Conservation (phyloP, 352 stramenopile species). For the Thalassiosira exigua region DNA sequence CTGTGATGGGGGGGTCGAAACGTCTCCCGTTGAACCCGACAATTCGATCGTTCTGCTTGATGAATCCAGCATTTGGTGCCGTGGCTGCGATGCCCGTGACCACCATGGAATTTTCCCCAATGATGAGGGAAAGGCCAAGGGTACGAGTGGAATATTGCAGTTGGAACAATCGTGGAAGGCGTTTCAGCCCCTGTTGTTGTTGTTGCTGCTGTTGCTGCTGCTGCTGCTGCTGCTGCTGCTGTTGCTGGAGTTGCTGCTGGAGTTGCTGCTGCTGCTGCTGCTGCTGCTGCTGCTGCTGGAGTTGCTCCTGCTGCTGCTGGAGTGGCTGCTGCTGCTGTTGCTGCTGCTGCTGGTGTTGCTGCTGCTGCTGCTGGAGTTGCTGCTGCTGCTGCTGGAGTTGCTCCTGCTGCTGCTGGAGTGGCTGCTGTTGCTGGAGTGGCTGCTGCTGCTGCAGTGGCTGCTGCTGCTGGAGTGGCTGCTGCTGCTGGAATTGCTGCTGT, state of each 20-base stretch:
- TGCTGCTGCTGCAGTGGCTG: too few species aligned
- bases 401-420: neutral
- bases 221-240: neutral
- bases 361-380: neutral
- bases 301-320: neutral
- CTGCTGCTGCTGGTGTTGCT: neutral
- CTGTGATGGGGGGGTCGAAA: conserved; percentile 16
- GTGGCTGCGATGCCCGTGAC: conserved; percentile 16
- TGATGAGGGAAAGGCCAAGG: conserved; percentile 39
- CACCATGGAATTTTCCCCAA: conserved; percentile 7
- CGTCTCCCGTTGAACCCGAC: conserved; percentile 50
- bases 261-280: conserved; percentile 7
- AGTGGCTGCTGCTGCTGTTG: neutral
- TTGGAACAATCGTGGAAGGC: conserved; percentile 5
- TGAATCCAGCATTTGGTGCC: conserved; percentile 31
- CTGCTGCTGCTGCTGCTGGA: conserved; percentile 2
- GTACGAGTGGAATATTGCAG: conserved; percentile 21
- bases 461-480: too few species aligned
- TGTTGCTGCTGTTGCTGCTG: neutral
- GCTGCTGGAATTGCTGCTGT: too few species aligned
- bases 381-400: neutral
- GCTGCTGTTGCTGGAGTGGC: conserved; percentile 17
- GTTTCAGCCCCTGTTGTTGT: neutral
- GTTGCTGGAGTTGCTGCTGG: neutral
- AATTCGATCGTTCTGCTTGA: conserved; percentile 36